Evolutionary conservation across 192 early-diverging fungal genomes (phyloP).

Genomic region (Martensiomyces pterosporus): DNA sequence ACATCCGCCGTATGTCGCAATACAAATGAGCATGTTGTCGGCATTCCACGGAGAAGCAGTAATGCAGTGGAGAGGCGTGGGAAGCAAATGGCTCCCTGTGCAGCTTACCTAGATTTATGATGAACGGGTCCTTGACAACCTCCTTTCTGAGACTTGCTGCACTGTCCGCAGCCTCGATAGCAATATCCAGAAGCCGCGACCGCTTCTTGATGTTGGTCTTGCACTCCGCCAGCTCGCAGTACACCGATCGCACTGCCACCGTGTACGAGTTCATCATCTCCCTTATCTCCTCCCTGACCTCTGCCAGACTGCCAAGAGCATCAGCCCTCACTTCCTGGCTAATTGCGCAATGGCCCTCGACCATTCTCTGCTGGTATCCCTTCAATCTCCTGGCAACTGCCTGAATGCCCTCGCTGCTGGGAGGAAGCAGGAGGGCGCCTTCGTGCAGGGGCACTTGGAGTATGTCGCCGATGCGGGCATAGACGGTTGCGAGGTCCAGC

Average conservation of each 20-base stretch:
- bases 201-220: conserved; percentile 9
- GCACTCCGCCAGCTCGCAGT: conserved; percentile 24
- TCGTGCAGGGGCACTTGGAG: conserved; percentile 33
- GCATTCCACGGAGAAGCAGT: too few species aligned
- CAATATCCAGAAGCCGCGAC: conserved; percentile 12
- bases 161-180: conserved; percentile 12
- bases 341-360: conserved; percentile 41
- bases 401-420: conserved; percentile 23
- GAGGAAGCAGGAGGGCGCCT: conserved; percentile 23
- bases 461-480: conserved; percentile 45
- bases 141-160: conserved; percentile 3
- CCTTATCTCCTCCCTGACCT: conserved; percentile 9
- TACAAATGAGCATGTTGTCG: too few species aligned
- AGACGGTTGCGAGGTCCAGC: conserved; percentile 46
- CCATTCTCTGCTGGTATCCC: conserved; percentile 40
- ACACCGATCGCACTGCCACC: conserved; percentile 9
- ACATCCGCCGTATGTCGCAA: too few species aligned
- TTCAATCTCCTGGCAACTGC: conserved; percentile 27
- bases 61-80: too few species aligned
- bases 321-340: conserved; percentile 18
- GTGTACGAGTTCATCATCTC: conserved; percentile 15
- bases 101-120: too few species aligned
- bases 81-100: too few species aligned
- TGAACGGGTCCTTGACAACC: conserved; percentile 40
- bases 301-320: conserved; percentile 14